phyloP scores from a whole-genome alignment of 2,329 filamentous ascomycete genomes.

The Verticillium albo-atrum region DNA sequence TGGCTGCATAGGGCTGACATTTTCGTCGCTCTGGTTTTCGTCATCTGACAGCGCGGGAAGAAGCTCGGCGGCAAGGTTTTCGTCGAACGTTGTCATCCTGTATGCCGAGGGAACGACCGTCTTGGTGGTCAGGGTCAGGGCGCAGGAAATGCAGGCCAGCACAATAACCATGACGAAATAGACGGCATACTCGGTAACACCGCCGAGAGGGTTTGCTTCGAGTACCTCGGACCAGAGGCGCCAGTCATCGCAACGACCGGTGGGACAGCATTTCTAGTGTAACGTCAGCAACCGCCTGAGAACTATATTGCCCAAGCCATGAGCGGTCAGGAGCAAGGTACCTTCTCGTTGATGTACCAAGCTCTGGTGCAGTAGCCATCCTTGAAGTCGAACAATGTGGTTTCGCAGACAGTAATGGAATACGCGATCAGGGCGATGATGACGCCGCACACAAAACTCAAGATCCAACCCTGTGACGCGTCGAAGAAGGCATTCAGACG shows the following conservation, averaged over 20 bases:
- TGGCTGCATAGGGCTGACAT: constrained; percentile 36
- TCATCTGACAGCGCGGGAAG: constrained; percentile 25
- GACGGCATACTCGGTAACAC: constrained; percentile 66
- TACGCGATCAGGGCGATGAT: constrained; percentile 84
- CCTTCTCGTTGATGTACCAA: constrained; percentile 73
- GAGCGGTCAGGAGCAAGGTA: constrained; percentile 20
- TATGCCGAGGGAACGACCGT: constrained; percentile 89
- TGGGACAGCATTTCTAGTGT: constrained; percentile 48
- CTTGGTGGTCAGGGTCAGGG: constrained; percentile 83
- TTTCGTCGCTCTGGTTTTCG: constrained; percentile 38
- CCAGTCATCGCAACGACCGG: constrained; percentile 52
- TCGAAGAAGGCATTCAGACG: constrained; percentile 74
- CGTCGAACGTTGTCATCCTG: constrained; percentile 82
- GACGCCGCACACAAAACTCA: constrained; percentile 85
- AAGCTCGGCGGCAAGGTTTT: constrained; percentile 74
- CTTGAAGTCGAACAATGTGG: constrained; percentile 84
- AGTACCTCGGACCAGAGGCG: constrained; percentile 49
- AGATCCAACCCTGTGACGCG: constrained; percentile 86
- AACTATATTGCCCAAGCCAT: neutral
- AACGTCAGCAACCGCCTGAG: neutral
- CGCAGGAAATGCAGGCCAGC: constrained; percentile 68
- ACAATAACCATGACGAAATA: constrained; percentile 70
- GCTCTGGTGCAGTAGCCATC: constrained; percentile 71
- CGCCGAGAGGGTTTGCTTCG: constrained; percentile 37
- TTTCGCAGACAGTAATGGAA: constrained; percentile 81